Conservation (phyloP, 2,329 filamentous ascomycete genomes). For the Sordariomycetes sp. region DNA sequence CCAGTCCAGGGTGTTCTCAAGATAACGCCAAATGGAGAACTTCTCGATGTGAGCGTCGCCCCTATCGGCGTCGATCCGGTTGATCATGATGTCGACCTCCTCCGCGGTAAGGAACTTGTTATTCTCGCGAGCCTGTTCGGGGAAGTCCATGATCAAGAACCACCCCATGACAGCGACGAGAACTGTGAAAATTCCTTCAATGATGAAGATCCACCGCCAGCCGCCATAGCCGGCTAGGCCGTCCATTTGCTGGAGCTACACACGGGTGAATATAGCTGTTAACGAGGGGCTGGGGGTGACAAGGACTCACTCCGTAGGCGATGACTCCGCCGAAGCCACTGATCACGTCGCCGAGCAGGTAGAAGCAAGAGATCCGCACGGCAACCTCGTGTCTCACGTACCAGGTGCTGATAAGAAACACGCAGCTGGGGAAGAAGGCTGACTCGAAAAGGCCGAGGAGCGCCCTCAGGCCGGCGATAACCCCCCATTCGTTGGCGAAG, state of each 20-base stretch:
- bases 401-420: slow-evolving; percentile 61
- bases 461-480: slow-evolving; percentile 43
- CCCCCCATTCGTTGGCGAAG: slow-evolving; percentile 40
- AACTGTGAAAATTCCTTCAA: slow-evolving; percentile 43
- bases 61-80: slow-evolving; percentile 45
- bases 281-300: no score
- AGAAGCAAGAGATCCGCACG: slow-evolving; percentile 59
- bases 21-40: slow-evolving; percentile 36
- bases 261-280: not conserved
- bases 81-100: slow-evolving; percentile 41
- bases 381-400: slow-evolving; percentile 43
- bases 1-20: slow-evolving; percentile 35
- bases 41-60: slow-evolving; percentile 43
- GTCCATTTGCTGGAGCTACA: slow-evolving; percentile 48
- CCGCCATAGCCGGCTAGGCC: slow-evolving; percentile 43
- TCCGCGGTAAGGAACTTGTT: slow-evolving; percentile 40
- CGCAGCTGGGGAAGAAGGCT: slow-evolving; percentile 60
- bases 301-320: slow-evolving; percentile 49
- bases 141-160: slow-evolving; percentile 53
- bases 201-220: slow-evolving; percentile 60
- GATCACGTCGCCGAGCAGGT: slow-evolving; percentile 56
- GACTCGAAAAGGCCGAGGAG: slow-evolving; percentile 57
- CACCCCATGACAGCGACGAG: slow-evolving; percentile 37
- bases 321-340: slow-evolving; percentile 58
- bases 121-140: slow-evolving; percentile 38